Evolutionary conservation across 73 alveolate species (phyloP).

Genomic region (Stentor coeruleus): DNA sequence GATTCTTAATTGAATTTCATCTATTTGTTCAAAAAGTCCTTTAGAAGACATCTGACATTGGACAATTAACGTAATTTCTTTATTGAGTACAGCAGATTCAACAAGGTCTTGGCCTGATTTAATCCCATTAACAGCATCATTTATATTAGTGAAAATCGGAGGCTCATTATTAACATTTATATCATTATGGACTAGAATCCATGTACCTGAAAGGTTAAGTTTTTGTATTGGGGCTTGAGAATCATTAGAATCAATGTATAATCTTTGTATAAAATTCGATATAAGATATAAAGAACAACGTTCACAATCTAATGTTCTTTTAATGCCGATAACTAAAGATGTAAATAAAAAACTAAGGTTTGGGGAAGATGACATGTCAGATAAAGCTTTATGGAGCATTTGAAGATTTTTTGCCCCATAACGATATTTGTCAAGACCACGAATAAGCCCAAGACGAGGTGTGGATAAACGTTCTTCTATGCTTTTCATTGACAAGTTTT

Average conservation of each 20-base stretch:
- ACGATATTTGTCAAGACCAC: neutral
- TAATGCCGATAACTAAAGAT: neutral
- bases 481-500: neutral
- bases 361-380: constrained; percentile 8
- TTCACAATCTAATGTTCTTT: neutral
- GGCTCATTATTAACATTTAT: neutral
- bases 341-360: neutral
- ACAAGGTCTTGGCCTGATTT: constrained; percentile 7
- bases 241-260: neutral
- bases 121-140: neutral
- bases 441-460: neutral
- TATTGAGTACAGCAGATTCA: neutral
- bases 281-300: neutral
- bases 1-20: neutral
- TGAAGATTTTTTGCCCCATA: neutral
- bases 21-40: neutral
- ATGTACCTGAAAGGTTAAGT: neutral
- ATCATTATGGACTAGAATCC: neutral
- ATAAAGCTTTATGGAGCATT: neutral
- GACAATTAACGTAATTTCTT: neutral
- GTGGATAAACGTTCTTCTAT: neutral
- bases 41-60: constrained; percentile 24
- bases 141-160: neutral
- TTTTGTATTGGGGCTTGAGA: neutral
- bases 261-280: neutral